Evolutionary conservation across 169 alveolate species (phyloP).

Genomic region (Plasmodium gallinaceum): DNA sequence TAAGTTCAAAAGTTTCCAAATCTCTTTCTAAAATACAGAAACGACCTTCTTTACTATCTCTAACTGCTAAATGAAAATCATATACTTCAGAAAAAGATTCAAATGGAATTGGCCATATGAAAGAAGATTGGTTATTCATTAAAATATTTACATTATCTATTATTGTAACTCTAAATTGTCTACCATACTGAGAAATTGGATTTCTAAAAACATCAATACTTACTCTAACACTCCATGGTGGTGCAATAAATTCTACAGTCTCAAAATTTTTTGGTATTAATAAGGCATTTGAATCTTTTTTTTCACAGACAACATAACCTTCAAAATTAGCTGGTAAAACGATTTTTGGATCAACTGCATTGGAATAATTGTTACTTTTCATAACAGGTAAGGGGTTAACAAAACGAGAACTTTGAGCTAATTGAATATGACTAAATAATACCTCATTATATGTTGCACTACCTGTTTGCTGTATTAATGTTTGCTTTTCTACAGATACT

Average conservation of each 20-base stretch:
- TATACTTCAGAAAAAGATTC: conserved; percentile 32
- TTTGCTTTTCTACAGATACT: conserved; percentile 12
- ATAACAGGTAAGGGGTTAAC: conserved; percentile 7
- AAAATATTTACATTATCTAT: conserved; percentile 31
- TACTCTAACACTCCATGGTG: conserved; percentile 68
- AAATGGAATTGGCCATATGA: conserved; percentile 65
- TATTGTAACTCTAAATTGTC: conserved; percentile 37
- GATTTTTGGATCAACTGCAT: background rate
- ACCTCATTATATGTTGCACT: conserved; percentile 35
- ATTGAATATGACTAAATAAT: background rate
- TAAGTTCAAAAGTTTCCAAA: background rate
- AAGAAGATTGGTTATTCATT: conserved; percentile 23
- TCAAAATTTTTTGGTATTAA: conserved; percentile 33
- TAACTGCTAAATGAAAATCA: conserved; percentile 43
- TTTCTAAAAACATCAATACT: conserved; percentile 19
- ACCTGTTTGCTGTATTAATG: conserved; percentile 3
- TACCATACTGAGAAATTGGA: conserved; percentile 49
- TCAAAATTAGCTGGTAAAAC: conserved; percentile 29
- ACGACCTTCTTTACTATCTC: conserved; percentile 12
- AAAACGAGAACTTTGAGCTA: background rate
- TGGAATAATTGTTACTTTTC: background rate
- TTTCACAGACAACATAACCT: conserved; percentile 47
- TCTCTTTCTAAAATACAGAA: conserved; percentile 35
- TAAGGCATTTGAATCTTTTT: conserved; percentile 26
- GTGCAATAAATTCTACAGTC: conserved; percentile 27